A percentile compares a stretch with the other conserved stretches of the same genome.
These are phyloP conservation scores for Fraxinus sp. DNA, from an alignment of 305 asterid genomes.

Conservation along the genomic window DNA sequence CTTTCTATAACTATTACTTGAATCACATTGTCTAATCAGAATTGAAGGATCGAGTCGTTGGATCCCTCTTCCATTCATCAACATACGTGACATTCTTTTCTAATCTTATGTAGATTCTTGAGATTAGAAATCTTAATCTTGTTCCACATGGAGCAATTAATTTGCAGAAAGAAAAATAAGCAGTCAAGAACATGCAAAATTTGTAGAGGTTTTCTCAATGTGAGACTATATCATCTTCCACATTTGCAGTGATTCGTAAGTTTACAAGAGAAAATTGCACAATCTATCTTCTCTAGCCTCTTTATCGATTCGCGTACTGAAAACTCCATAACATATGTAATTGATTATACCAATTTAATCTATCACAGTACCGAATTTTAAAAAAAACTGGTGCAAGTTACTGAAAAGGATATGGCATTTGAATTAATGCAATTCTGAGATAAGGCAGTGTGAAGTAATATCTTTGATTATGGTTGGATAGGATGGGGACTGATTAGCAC, in stretches of 20 bases:
- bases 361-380: not conserved
- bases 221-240: not conserved
- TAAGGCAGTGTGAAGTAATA: conserved; percentile 17
- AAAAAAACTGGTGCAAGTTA: not conserved
- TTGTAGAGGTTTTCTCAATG: no score
- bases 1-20: not conserved
- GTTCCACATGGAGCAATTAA: not conserved
- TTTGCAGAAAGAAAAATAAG: no score
- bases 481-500: conserved; percentile 4
- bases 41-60: not conserved
- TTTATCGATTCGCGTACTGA: no score
- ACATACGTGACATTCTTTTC: not conserved
- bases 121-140: not conserved
- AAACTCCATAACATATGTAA: not conserved
- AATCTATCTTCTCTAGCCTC: not conserved
- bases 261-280: not conserved
- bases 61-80: not conserved
- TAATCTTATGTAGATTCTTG: not conserved
- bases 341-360: not conserved
- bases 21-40: not conserved
- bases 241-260: not conserved
- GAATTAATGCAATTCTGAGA: not conserved
- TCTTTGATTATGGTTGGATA: not conserved
- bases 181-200: not conserved
- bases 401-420: not conserved